Conservation (phyloP, 257 asterid species). For the Dorcoceras hygrometricum region DNA sequence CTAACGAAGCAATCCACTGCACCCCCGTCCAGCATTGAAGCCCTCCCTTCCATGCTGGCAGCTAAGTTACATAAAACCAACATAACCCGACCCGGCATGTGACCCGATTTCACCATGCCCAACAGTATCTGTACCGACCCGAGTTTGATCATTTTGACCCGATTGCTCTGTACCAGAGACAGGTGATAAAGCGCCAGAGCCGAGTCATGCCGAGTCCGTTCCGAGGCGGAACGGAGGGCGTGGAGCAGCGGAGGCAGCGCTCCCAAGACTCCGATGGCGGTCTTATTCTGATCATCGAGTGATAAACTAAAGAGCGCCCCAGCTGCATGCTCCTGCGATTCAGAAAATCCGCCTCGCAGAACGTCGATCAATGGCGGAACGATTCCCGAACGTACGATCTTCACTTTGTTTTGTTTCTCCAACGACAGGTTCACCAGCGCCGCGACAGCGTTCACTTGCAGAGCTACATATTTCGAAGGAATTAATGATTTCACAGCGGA, state of each 20-base stretch:
- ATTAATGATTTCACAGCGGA: slow-evolving; percentile 49
- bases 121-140: slow-evolving; percentile 62
- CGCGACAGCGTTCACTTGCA: slow-evolving; percentile 82
- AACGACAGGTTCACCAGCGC: slow-evolving; percentile 75
- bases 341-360: slow-evolving; percentile 53
- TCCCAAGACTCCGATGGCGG: slow-evolving; percentile 92
- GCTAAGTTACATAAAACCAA: slow-evolving; percentile 68
- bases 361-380: slow-evolving; percentile 78
- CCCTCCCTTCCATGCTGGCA: slow-evolving; percentile 14
- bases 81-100: slow-evolving; percentile 60
- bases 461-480: slow-evolving; percentile 47
- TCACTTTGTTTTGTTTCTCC: slow-evolving; percentile 78
- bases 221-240: slow-evolving; percentile 72
- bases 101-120: slow-evolving; percentile 67
- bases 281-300: slow-evolving; percentile 77
- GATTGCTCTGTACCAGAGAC: slow-evolving; percentile 71
- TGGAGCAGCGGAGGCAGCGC: slow-evolving; percentile 79
- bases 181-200: slow-evolving; percentile 85
- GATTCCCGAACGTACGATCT: slow-evolving; percentile 84
- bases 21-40: slow-evolving; percentile 24
- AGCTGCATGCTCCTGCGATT: slow-evolving; percentile 91
- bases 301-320: slow-evolving; percentile 90
- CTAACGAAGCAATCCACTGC: slow-evolving; percentile 57
- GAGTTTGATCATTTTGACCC: slow-evolving; percentile 71
- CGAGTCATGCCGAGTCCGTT: slow-evolving; percentile 78